Percentiles rank a stretch among this genome's conserved stretches.
Evolutionary conservation across 306 rosid genomes (phyloP).

Genomic region (Cotoneaster glaucophyllus): DNA sequence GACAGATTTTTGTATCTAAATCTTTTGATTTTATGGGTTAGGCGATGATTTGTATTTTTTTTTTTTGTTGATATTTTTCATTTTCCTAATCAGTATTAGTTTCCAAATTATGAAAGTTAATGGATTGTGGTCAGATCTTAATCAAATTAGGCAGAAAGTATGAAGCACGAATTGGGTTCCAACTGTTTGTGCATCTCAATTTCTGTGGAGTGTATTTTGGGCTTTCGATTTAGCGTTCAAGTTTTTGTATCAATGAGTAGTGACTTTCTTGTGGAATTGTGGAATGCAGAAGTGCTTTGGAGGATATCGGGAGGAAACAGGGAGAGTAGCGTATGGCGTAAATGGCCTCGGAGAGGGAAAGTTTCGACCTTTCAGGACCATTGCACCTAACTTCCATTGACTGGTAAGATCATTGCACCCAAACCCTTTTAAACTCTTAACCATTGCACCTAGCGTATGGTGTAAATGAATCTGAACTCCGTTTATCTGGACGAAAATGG

Average conservation of each 20-base stretch:
- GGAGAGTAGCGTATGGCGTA: background rate
- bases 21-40: background rate
- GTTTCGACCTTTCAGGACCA: constrained; percentile 73
- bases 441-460: no score
- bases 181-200: background rate
- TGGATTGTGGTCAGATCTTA: constrained; percentile 2
- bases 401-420: constrained; percentile 44
- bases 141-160: background rate
- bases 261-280: background rate
- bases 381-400: constrained; percentile 59
- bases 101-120: background rate
- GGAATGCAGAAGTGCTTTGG: constrained; percentile 16
- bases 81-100: background rate
- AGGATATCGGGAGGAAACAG: constrained; percentile 21
- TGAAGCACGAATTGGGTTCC: background rate
- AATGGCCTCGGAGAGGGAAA: constrained; percentile 71
- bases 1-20: background rate
- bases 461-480: no score
- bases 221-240: background rate
- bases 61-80: background rate
- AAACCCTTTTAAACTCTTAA: background rate
- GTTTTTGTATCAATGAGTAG: background rate
- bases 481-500: background rate
- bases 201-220: background rate
- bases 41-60: background rate